Conservation (phyloP, 768 basidiomycete genomes). For the Tulasnella sp. region DNA sequence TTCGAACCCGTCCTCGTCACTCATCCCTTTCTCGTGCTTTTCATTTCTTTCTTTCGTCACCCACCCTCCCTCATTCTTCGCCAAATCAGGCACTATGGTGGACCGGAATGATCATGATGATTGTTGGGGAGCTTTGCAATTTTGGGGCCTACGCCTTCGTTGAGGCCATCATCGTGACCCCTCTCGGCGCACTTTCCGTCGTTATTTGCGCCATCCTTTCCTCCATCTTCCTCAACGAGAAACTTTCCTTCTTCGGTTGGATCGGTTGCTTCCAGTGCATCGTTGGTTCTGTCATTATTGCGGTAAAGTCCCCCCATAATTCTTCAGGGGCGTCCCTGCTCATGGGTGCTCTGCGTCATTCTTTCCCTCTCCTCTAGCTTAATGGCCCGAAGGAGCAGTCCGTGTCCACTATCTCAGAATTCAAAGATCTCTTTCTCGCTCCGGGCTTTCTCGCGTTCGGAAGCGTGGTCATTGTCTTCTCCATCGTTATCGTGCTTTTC, state of each 20-base stretch:
- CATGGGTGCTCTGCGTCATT: not conserved
- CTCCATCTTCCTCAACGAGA: conserved; percentile 87
- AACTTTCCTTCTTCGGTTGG: conserved; percentile 92
- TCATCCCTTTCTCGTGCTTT: not conserved
- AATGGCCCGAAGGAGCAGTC: conserved; percentile 70
- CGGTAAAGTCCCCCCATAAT: conserved; percentile 23
- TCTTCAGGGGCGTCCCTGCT: not conserved
- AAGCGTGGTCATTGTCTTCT: conserved; percentile 34
- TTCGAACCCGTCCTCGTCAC: not conserved
- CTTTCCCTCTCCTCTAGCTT: conserved; percentile 27
- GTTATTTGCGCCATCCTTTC: conserved; percentile 90
- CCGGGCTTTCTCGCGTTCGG: conserved; percentile 61
- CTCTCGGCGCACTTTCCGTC: conserved; percentile 90
- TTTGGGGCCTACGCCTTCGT: conserved; percentile 66
- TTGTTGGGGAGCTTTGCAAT: conserved; percentile 58
- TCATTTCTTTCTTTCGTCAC: not conserved
- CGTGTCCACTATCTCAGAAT: conserved; percentile 54
- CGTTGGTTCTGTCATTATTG: conserved; percentile 76
- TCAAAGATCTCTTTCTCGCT: conserved; percentile 68
- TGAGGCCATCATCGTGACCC: conserved; percentile 89
- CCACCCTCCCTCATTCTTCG: not conserved
- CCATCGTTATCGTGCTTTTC: conserved; percentile 62
- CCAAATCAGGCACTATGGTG: conserved; percentile 56
- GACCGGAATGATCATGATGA: conserved; percentile 93
- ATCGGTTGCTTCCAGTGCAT: conserved; percentile 77